Evolutionary conservation across 1,284 basidiomycete genomes (phyloP).

Genomic region (Pseudozyma tsukubaensis): DNA sequence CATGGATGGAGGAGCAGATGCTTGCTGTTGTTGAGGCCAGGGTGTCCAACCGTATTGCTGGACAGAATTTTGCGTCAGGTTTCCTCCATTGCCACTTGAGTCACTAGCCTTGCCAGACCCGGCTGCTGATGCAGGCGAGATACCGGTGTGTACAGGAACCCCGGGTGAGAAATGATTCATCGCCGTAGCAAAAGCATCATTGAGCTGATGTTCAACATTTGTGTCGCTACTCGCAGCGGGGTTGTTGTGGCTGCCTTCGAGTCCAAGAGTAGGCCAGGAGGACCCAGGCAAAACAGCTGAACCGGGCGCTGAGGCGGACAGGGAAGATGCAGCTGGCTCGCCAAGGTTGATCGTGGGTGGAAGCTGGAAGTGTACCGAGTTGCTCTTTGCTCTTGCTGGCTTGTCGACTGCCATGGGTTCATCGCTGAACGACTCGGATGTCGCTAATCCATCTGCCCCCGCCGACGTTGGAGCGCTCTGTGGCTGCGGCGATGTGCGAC

Average conservation of each 20-base stretch:
- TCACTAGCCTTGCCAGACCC: constrained; percentile 3
- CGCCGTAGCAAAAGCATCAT: constrained; percentile 29
- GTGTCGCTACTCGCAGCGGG: not conserved
- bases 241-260: not conserved
- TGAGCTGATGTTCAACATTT: constrained; percentile 26
- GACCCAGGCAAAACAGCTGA: constrained; percentile 11
- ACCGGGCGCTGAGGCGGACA: constrained; percentile 16
- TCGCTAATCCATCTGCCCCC: not conserved
- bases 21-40: constrained; percentile 8
- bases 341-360: constrained; percentile 1
- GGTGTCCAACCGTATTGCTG: constrained; percentile 11
- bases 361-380: constrained; percentile 32
- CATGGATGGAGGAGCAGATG: constrained; percentile 33
- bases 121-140: not conserved
- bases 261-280: constrained; percentile 19
- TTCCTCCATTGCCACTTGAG: not conserved
- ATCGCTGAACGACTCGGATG: not conserved
- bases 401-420: constrained; percentile 34
- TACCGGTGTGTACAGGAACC: constrained; percentile 8
- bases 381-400: constrained; percentile 21
- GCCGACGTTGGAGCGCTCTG: constrained; percentile 12
- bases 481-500: constrained; percentile 43
- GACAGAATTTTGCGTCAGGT: constrained; percentile 5
- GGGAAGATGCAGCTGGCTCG: not conserved
- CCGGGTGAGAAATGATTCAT: constrained; percentile 29